A percentile compares a stretch with the other conserved stretches of the same genome.
These are phyloP conservation scores for Myriangium duriaei DNA, from an alignment of 2,329 filamentous ascomycete genomes.

Conservation along the genomic window DNA sequence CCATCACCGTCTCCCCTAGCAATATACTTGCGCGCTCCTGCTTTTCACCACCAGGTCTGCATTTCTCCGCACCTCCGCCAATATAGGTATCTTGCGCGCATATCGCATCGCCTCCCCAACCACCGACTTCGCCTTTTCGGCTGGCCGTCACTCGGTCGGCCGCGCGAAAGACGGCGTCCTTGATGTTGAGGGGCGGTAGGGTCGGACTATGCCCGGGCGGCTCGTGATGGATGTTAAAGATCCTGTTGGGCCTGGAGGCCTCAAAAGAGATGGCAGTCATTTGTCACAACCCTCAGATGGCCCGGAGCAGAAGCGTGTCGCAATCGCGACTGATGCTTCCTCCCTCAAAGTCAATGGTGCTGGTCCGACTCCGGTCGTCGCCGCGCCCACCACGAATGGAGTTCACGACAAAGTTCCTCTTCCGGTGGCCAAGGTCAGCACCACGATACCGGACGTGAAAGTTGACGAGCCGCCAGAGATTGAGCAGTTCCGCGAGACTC, in stretches of 20 bases:
- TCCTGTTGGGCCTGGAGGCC: conserved; percentile 24
- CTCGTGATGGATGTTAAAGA: conserved; percentile 36
- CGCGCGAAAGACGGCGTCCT: neutral
- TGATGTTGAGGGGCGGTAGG: conserved; percentile 3
- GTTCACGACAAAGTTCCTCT: neutral
- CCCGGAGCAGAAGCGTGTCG: conserved; percentile 13
- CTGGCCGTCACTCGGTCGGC: conserved; percentile 8
- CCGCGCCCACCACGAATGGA: conserved; percentile 1
- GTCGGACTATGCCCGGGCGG: conserved; percentile 34
- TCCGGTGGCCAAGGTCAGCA: conserved; percentile 8
- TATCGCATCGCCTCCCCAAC: too few species aligned
- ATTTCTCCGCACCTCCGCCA: too few species aligned
- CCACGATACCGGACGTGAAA: neutral
- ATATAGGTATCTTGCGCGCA: too few species aligned
- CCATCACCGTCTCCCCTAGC: too few species aligned
- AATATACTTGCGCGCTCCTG: too few species aligned
- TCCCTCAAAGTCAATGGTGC: conserved; percentile 6
- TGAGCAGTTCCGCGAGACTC: conserved; percentile 58
- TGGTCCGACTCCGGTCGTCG: conserved; percentile 12
- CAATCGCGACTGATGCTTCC: conserved; percentile 14
- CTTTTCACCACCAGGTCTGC: too few species aligned
- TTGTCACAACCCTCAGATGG: conserved; percentile 9
- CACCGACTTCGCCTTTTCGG: too few species aligned
- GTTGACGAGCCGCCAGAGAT: conserved; percentile 35
- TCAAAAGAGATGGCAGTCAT: conserved; percentile 21